Percentiles rank a stretch among this genome's conserved stretches.
These are phyloP conservation scores for Yamagishiella unicocca DNA, from an alignment of 139 green algal genomes.

Conservation along the genomic window DNA sequence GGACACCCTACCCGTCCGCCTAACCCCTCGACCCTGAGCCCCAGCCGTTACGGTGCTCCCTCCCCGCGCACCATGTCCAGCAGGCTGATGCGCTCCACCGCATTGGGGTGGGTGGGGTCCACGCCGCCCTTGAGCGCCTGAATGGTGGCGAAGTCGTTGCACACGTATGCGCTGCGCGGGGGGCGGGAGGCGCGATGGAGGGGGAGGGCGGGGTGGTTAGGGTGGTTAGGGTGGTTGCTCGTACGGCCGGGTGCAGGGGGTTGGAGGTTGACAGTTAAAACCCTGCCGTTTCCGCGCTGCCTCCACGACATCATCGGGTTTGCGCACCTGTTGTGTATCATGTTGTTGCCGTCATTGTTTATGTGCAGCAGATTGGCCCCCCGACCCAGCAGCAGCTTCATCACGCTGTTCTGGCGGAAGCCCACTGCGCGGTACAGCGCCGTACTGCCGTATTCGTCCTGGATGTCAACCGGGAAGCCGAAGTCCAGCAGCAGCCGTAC, in stretches of 20 bases:
- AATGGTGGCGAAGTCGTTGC: constrained; percentile 21
- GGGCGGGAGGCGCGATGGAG: not conserved
- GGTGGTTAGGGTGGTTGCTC: too few relatives aligned
- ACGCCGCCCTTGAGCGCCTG: constrained; percentile 3
- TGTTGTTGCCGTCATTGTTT: constrained; percentile 36
- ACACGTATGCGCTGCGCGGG: constrained; percentile 12
- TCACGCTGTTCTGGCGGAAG: constrained; percentile 7
- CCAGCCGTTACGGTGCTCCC: too few relatives aligned
- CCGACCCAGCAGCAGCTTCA: not conserved
- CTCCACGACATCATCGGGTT: too few relatives aligned
- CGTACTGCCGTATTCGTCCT: constrained; percentile 23
- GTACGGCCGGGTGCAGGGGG: too few relatives aligned
- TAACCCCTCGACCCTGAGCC: too few relatives aligned
- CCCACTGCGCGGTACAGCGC: constrained; percentile 27
- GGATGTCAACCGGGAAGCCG: constrained; percentile 1
- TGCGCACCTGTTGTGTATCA: constrained; percentile 24
- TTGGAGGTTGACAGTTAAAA: too few relatives aligned
- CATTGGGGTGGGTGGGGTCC: constrained; percentile 34
- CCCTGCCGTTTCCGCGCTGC: too few relatives aligned
- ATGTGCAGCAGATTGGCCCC: constrained; percentile 5
- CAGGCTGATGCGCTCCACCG: constrained; percentile 22
- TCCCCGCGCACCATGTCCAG: constrained; percentile 23
- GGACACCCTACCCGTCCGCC: too few relatives aligned
- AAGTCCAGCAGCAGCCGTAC: not conserved
- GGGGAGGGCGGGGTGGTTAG: too few relatives aligned